phyloP scores from a whole-genome alignment of 192 early-diverging fungal species.

The Jimgerdemannia lactiflua region DNA sequence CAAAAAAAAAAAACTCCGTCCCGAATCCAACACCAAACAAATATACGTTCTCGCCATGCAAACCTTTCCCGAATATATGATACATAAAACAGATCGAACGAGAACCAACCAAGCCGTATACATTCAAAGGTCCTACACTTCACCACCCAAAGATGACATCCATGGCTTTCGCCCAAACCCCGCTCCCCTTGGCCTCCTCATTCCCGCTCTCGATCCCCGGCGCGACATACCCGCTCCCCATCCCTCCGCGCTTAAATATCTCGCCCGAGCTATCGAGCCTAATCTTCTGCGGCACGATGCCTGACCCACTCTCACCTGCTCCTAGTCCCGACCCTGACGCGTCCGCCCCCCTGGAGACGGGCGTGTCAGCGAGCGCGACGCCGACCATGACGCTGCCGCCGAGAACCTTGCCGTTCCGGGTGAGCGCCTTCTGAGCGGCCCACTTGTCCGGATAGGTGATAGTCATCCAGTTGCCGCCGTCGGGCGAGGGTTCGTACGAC shows the following conservation, averaged over 20 bases:
- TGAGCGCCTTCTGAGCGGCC: slow-evolving; percentile 21
- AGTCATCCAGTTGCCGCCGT: slow-evolving; percentile 23
- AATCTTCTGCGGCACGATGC: neutral
- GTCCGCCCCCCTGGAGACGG: neutral
- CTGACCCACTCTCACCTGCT: neutral
- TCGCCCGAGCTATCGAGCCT: neutral
- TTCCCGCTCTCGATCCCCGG: neutral
- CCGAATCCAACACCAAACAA: no score
- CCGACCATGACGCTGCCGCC: slow-evolving; percentile 21
- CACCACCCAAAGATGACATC: neutral
- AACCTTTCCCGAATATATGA: no score
- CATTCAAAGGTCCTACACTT: slow-evolving; percentile 11
- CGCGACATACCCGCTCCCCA: slow-evolving; percentile 2
- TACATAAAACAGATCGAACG: neutral
- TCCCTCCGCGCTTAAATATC: neutral
- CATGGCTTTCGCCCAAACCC: neutral
- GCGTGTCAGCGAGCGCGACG: slow-evolving; percentile 4
- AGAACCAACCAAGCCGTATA: slow-evolving; percentile 10
- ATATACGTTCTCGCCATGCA: no score
- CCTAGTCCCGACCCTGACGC: neutral
- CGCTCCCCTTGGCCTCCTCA: neutral
- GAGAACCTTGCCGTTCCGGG: slow-evolving; percentile 20
- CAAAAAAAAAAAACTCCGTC: no score
- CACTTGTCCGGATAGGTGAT: slow-evolving; percentile 20
- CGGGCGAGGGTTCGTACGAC: slow-evolving; percentile 10